These are phyloP conservation scores for Nannochloropsis oceanica DNA, from an alignment of 108 stramenopile species.

Conservation along the genomic window DNA sequence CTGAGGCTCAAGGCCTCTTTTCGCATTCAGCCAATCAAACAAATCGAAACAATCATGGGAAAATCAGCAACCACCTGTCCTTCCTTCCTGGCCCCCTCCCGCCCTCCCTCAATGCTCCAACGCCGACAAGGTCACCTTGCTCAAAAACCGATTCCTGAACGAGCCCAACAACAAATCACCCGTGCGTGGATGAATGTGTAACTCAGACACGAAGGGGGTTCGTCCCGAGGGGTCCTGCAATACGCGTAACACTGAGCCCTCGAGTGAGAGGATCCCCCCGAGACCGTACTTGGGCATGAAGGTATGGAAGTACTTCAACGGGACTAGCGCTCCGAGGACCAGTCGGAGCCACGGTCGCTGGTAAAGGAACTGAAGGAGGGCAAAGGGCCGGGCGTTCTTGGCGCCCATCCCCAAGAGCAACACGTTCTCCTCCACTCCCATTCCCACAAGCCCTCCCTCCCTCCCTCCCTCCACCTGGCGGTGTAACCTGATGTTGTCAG, in stretches of 20 bases:
- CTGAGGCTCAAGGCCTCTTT: too few relatives aligned
- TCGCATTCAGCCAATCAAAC: too few relatives aligned
- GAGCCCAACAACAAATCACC: conserved; percentile 13
- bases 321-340: not conserved
- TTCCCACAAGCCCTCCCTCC: not conserved
- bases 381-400: conserved; percentile 4
- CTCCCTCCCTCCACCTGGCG: not conserved
- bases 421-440: not conserved
- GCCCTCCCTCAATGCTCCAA: not conserved
- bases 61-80: too few relatives aligned
- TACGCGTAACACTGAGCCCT: not conserved
- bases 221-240: conserved; percentile 14
- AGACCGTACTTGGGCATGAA: conserved; percentile 7
- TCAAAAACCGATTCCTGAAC: not conserved
- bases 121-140: conserved; percentile 2
- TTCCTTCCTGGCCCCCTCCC: not conserved
- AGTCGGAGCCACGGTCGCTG: not conserved
- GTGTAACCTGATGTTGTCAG: not conserved
- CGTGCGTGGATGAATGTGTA: not conserved
- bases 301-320: not conserved
- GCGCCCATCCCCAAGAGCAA: not conserved
- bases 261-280: not conserved
- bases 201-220: conserved; percentile 1
- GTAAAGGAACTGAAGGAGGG: conserved; percentile 3
- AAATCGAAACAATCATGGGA: too few relatives aligned